phyloP scores from a whole-genome alignment of 805 yeast genomes.

The Cyberlindnera japonica region DNA sequence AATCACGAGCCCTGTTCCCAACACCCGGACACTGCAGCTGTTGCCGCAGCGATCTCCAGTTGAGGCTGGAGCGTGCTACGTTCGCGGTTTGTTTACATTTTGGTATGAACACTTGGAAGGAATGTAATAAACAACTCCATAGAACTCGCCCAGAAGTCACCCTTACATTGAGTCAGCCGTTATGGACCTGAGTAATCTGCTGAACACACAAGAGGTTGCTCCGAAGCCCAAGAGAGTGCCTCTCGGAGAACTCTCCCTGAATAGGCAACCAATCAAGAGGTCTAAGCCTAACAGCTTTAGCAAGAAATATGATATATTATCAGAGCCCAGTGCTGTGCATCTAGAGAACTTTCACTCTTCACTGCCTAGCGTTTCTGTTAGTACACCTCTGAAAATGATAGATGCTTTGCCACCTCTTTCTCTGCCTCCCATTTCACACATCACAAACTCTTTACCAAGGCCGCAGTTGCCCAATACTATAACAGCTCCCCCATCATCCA shows the following conservation, averaged over 20 bases:
- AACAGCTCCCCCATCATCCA: slow-evolving; percentile 4
- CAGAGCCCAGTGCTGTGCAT: background rate
- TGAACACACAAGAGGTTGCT: slow-evolving; percentile 12
- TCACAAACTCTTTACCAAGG: slow-evolving; percentile 3
- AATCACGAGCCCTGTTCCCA: background rate
- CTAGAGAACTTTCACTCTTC: background rate
- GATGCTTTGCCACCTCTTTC: background rate
- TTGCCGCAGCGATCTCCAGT: too few relatives aligned
- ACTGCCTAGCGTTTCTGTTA: too few relatives aligned
- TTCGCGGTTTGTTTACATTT: slow-evolving; percentile 5
- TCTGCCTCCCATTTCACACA: slow-evolving; percentile 14
- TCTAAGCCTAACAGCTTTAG: slow-evolving; percentile 1
- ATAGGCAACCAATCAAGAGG: slow-evolving; percentile 4
- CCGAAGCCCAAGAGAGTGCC: slow-evolving; percentile 9
- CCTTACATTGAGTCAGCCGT: too few relatives aligned
- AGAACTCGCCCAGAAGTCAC: background rate
- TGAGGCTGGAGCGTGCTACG: background rate
- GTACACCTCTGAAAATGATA: slow-evolving; percentile 6
- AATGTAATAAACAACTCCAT: background rate
- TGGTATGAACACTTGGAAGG: background rate
- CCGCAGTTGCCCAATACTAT: background rate
- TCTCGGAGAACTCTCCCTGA: slow-evolving; percentile 11
- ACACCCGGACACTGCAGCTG: too few relatives aligned
- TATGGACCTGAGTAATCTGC: slow-evolving; percentile 15
- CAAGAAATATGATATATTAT: background rate